A percentile compares a stretch with the other conserved stretches of the same genome.
phyloP scores from a whole-genome alignment of 441 rosid species.

The Geranium incanum region DNA sequence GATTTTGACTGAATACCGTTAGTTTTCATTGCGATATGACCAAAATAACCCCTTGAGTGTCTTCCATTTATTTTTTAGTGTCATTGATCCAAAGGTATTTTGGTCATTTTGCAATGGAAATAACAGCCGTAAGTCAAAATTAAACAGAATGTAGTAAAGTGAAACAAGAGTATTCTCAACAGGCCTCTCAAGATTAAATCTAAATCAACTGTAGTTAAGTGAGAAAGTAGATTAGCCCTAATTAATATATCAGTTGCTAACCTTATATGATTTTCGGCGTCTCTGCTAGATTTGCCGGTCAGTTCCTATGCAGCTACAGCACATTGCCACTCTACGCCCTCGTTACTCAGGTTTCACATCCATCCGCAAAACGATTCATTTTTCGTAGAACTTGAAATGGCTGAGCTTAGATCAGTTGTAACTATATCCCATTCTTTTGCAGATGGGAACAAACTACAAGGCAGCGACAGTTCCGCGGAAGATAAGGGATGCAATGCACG shows the following conservation, averaged over 20 bases:
- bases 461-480: conserved; percentile 71
- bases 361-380: neutral
- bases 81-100: too few species aligned
- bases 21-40: too few species aligned
- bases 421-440: conserved; percentile 9
- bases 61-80: too few species aligned
- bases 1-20: too few species aligned
- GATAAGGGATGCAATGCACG: conserved; percentile 72
- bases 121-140: too few species aligned
- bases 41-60: too few species aligned
- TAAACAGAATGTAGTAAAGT: too few species aligned
- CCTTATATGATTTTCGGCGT: conserved; percentile 11
- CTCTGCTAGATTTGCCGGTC: conserved; percentile 64
- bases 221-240: too few species aligned
- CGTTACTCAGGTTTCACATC: conserved; percentile 47
- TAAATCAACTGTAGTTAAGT: too few species aligned
- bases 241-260: neutral
- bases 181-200: too few species aligned
- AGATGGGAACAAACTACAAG: conserved; percentile 98
- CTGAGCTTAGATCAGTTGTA: neutral
- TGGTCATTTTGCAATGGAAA: too few species aligned
- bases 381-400: neutral
- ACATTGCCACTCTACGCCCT: conserved; percentile 60
- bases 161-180: too few species aligned
- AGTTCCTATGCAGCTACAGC: conserved; percentile 67